Base-by-base conservation (phyloP, 2,329 filamentous ascomycete species). In the Trichoderma sp. region DNA sequence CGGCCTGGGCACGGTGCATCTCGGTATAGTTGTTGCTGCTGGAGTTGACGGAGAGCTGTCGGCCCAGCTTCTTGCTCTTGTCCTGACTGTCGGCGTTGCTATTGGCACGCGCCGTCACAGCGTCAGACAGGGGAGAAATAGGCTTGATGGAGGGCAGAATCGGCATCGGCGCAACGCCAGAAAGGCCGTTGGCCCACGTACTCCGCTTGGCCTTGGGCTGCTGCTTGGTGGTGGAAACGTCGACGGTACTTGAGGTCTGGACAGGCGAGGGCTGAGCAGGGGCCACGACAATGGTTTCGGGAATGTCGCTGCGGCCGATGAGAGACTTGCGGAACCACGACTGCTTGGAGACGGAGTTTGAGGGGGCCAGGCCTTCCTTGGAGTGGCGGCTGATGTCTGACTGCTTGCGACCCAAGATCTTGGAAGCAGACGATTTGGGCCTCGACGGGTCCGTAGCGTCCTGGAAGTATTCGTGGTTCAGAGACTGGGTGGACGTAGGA, bases 241-340 rank as follows among this genome's bases (percentile, higher is more conserved):
- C 86, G 26, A 80, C 80, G 9, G 77, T 73, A 69, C 82, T 83
- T 28, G 82, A 76, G 60, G 81, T 80, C 34, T 84, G 83, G 3
- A 84, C 80, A 1, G 85, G 85, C 21, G 82, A 81, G 6, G 80
- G 78, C 28, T 81, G 82, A 18, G 84, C 77, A 69, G 85, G 82
- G 21, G 85, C 81, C 4, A 83, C 78, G 3, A 83, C 78, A 9
- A 89, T 83, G n/a, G 87, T 85, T 69, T 93, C 91, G 12, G 89
- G 85, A 76, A 86, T 91, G 62, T 93, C 91, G 60, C 92, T 90
- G 72, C 93, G 89, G 71, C 92, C 92, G 78, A 98, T 97, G 72
- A 99, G 87, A 14, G 96, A 98, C 80, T 97, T 94, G 75, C 96
- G 90, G 83, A 99, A 98, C 96, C 96, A 99, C 0, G 95, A 98